phyloP scores from a whole-genome alignment of 768 basidiomycete species.

The Lentinula boryana region DNA sequence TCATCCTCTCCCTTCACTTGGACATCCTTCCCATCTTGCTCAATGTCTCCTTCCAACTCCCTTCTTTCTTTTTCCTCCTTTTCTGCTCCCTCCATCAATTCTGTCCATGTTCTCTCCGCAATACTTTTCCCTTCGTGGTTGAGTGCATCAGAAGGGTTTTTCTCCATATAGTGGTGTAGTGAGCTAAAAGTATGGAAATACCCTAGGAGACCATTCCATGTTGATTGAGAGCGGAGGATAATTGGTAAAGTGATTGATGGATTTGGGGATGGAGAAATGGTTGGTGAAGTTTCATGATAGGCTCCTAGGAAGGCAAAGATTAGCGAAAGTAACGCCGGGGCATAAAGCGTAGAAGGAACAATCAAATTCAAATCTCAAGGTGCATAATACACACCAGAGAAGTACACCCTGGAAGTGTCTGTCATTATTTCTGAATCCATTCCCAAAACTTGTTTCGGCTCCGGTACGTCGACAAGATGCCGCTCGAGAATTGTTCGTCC shows the following conservation, averaged over 20 bases:
- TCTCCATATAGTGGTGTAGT: slow-evolving; percentile 60
- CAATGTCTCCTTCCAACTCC: slow-evolving; percentile 20
- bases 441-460: slow-evolving; percentile 29
- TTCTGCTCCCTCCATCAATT: slow-evolving; percentile 35
- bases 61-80: slow-evolving; percentile 21
- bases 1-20: slow-evolving; percentile 30
- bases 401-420: slow-evolving; percentile 47
- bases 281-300: slow-evolving; percentile 30
- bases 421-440: slow-evolving; percentile 23
- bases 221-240: slow-evolving; percentile 52
- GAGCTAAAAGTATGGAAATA: slow-evolving; percentile 73
- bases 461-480: slow-evolving; percentile 65
- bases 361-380: neutral
- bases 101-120: slow-evolving; percentile 56
- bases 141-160: slow-evolving; percentile 46
- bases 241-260: slow-evolving; percentile 27
- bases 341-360: neutral
- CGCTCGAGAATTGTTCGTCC: slow-evolving; percentile 71
- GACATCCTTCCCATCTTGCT: slow-evolving; percentile 18
- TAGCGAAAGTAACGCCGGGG: no score
- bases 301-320: slow-evolving; percentile 21
- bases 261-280: slow-evolving; percentile 11
- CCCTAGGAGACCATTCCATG: slow-evolving; percentile 58
- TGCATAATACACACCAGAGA: slow-evolving; percentile 37
- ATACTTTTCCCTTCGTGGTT: slow-evolving; percentile 51